These are phyloP conservation scores for Penicillium sp. DNA, from an alignment of 2,329 filamentous ascomycete species.

Conservation along the genomic window DNA sequence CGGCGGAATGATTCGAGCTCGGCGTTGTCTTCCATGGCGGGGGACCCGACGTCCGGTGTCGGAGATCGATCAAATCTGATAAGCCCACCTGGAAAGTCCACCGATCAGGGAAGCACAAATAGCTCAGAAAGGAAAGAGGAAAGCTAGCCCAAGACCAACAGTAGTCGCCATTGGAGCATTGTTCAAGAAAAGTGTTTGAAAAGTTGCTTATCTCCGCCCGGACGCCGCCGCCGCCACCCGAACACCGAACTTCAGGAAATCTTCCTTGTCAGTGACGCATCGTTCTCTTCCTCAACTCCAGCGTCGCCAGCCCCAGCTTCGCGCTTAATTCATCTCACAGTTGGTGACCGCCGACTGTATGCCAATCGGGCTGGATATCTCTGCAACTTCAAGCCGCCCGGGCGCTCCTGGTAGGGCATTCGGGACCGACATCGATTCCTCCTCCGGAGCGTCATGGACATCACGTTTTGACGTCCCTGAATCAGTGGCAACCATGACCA, in stretches of 20 bases:
- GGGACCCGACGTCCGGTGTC: constrained; percentile 18
- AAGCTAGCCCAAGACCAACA: constrained; percentile 3
- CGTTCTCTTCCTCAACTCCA: not conserved
- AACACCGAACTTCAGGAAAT: constrained; percentile 22
- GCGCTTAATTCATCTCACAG: not conserved
- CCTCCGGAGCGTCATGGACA: constrained; percentile 28
- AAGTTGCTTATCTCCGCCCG: constrained; percentile 23
- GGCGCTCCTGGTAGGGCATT: constrained; percentile 9
- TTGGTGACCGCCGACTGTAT: constrained; percentile 14
- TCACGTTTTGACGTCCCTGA: constrained; percentile 29
- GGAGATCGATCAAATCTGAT: constrained; percentile 25
- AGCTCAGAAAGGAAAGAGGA: not conserved
- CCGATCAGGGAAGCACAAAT: not conserved
- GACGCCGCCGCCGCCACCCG: constrained; percentile 20
- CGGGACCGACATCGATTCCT: constrained; percentile 12
- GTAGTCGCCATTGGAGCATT: constrained; percentile 4
- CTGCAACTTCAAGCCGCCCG: constrained; percentile 7
- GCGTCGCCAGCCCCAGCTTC: constrained; percentile 1
- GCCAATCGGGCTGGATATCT: constrained; percentile 9
- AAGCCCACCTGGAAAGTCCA: constrained; percentile 19
- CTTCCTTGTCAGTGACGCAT: constrained; percentile 20
- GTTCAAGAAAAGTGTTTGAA: constrained; percentile 2
- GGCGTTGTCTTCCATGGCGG: constrained; percentile 49
- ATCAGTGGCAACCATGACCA: constrained; percentile 29
- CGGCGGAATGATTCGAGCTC: constrained; percentile 83